Base-by-base conservation (phyloP, 805 yeast genomes). In the Lipomyces lipofer region DNA sequence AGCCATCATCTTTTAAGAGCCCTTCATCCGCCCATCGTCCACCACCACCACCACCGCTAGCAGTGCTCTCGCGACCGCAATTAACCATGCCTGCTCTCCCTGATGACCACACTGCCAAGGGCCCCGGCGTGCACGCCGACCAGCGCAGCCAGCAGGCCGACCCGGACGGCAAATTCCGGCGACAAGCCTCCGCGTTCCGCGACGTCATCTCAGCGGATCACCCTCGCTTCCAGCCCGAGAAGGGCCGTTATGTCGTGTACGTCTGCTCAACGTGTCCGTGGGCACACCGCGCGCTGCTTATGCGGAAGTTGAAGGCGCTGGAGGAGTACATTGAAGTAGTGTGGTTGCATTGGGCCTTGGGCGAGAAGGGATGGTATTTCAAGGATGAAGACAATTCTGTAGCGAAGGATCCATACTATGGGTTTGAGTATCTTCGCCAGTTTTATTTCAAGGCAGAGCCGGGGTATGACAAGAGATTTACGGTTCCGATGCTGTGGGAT, bases 221-320 rank as follows among this genome's bases (percentile, higher is more conserved):
- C 13, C 79, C 88, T 12, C 70, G 76, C 56, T 88, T 82, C 68
- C 74, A 82, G 15, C 88, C 98, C 1, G 97, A 89, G 66, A 76
- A 78, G 43, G 81, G 81, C 54, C 78, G 99, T 65, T 92, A 92
- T 68, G 96, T 91, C 71, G 77, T 92, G 47, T 92, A 88, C 65
- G 96, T 91, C n/a, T 85, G 92, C 1, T 75, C 79, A 40, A 96
- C 96, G 1, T 92, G 99, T 71, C 98, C 99, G 3, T 92, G 97
- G 91, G 97, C 98, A 0, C 95, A 88, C 68, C 78, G 99, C 58
- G 82, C 91, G 0, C 74, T 92, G 54, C 83, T 89, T 48, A 76
- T 84, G 9, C 73, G 97, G 51, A 71, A 78, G 10, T 73, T 92
- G 59, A 89, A 90, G 73, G 96, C 96, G 0, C 70, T 86, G 48